phyloP scores from a whole-genome alignment of 768 basidiomycete genomes.

The Calocybe indica region DNA sequence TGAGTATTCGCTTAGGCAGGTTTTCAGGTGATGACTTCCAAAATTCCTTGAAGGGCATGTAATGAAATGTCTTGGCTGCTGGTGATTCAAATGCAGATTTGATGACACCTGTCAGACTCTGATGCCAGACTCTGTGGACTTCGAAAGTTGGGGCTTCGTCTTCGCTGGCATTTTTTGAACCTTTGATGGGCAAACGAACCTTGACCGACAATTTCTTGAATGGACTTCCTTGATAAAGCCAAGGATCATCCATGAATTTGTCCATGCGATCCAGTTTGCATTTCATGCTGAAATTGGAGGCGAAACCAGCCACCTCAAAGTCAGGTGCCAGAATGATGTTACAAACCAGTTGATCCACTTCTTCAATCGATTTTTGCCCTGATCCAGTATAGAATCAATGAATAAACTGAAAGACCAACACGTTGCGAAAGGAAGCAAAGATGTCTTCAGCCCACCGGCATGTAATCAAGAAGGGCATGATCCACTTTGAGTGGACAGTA shows the following conservation, averaged over 20 bases:
- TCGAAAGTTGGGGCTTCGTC: background rate
- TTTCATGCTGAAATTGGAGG: background rate
- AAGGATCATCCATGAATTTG: conserved; percentile 3
- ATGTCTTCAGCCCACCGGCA: background rate
- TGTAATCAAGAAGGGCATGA: no score
- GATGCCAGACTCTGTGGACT: background rate
- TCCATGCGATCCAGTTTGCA: conserved; percentile 2
- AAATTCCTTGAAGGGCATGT: conserved; percentile 11
- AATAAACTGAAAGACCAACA: background rate
- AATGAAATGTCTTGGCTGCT: conserved; percentile 8
- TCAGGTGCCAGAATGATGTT: background rate
- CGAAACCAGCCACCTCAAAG: background rate
- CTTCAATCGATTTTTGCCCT: background rate
- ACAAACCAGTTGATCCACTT: background rate
- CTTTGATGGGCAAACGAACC: background rate
- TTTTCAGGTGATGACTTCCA: conserved; percentile 6
- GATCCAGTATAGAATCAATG: background rate
- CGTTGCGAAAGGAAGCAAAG: background rate
- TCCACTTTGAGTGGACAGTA: no score
- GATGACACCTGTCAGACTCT: background rate
- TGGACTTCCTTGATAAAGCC: background rate
- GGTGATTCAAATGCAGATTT: background rate
- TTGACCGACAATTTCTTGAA: background rate
- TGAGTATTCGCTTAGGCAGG: conserved; percentile 4
- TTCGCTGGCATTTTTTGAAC: background rate